Base-by-base conservation (phyloP, 805 yeast genomes). In the Kodamaea leandrae region DNA sequence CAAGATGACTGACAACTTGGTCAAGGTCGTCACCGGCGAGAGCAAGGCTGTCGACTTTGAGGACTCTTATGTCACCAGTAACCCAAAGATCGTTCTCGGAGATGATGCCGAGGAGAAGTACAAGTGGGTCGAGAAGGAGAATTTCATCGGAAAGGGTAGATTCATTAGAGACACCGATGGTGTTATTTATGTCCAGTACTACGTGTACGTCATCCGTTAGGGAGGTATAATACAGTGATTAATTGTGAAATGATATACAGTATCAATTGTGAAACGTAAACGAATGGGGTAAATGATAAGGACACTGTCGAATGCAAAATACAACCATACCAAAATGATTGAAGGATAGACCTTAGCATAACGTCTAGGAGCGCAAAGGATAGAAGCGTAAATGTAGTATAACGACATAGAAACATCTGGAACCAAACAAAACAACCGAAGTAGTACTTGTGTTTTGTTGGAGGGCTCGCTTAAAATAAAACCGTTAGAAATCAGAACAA, bases 81-180 rank as follows among this genome's bases (percentile, higher is more conserved):
- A 66, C 52, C 82, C 83, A 16, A 55, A 52, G 10, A 61, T 77
- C 47, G 51, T 55, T 34, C 55, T 78, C 14, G 77, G 69, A 45
- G 68, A 63, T 10, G 59, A 54, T 16, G 66, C 68, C 27, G 69
- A 61, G 28, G 71, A 61, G 12, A 75, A 73, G 49, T 62, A 58
- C 52, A 55, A 65, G 47, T 81, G 87, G 87, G 71, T 72, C 13
- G 47, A 62, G 32, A 54, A 60, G 35, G 71, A 73, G 54, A 74
- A 68, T 48, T 64, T 78, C 42, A 36, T 78, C 16, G 86, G 83
- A 15, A 76, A 72, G 54, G 86, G 87, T 24, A 68, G 82, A 43
- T 79, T 80, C 51, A 53, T 74, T 36, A 68, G 81, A 50, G 76
- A 73, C 46, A 64, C 56, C 3, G 52, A 63, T 5, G 79, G 75